Conservation (phyloP, 2,329 filamentous ascomycete species). For the Exophiala phaeomuriformis region DNA sequence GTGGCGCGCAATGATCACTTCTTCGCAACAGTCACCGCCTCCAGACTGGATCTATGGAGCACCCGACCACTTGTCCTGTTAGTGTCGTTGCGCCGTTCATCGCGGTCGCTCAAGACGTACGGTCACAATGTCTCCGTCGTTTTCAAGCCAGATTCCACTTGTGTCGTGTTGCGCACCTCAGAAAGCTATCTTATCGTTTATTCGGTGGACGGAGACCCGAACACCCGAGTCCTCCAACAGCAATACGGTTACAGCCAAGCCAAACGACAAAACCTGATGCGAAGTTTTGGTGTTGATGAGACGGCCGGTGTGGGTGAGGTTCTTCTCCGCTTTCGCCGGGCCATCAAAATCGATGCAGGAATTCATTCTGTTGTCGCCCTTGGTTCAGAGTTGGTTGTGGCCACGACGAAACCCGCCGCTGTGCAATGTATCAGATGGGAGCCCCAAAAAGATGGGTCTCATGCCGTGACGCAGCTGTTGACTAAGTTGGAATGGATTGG, state of each 20-base stretch:
- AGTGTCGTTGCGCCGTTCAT: conserved; percentile 74
- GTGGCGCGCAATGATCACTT: conserved; percentile 72
- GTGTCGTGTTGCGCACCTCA: conserved; percentile 82
- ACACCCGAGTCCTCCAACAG: conserved; percentile 76
- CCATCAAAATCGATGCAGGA: conserved; percentile 94
- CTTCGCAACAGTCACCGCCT: conserved; percentile 80
- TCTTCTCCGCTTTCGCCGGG: conserved; percentile 89
- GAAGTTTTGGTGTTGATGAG: conserved; percentile 66
- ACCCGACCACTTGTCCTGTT: conserved; percentile 89
- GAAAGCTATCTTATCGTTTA: conserved; percentile 90
- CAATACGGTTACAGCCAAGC: conserved; percentile 54
- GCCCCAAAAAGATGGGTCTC: conserved; percentile 69
- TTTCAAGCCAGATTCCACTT: conserved; percentile 82
- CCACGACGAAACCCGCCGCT: conserved; percentile 85
- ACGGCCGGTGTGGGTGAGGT: conserved; percentile 75
- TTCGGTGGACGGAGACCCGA: conserved; percentile 75
- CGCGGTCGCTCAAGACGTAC: conserved; percentile 70
- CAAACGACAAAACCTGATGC: conserved; percentile 40
- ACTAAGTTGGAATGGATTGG: conserved; percentile 80
- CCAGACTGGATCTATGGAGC: conserved; percentile 91
- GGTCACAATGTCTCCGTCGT: conserved; percentile 78
- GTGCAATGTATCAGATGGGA: conserved; percentile 95
- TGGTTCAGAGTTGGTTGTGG: conserved; percentile 86
- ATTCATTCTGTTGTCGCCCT: conserved; percentile 81
- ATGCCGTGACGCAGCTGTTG: conserved; percentile 85